Base-by-base conservation (phyloP, 2,329 filamentous ascomycete species). In the Ophiostoma perfectum region DNA sequence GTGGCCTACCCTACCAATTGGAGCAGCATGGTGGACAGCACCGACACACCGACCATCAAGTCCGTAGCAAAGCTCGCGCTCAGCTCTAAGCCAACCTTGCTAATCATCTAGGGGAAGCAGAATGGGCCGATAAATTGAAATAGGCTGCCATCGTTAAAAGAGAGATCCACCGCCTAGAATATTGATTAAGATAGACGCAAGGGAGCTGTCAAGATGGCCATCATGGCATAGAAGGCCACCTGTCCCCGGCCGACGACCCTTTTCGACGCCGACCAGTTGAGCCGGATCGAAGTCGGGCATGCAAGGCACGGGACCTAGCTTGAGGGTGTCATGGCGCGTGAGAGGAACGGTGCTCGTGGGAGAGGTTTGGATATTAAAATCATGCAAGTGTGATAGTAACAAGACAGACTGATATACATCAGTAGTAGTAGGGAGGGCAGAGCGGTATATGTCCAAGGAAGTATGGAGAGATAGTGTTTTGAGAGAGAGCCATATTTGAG, bases 171-270 rank as follows among this genome's bases (percentile, higher is more conserved):
- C 47, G 14, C 47, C 47, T 6, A 49, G 16, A n/a, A 49, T 49
- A 49, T 14, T n/a, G 18, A 49, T 49, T n/a, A 49, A n/a, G 3
- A 55, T 6, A n/a, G 49, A 27, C 5, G 49, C 27, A 9, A 55
- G 49, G 27, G 18, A 55, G n/a, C 11, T 27, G 73, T 39, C 11
- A 58, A 38, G 18, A 18, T 58, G 55, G 27, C 55, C 27, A 58
- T 16, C 55, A 58, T 38, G 27, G 55, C 55, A 4, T 39, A 27
- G 11, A 58, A 58, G 18, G 55, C 55, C 3, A 58, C 55, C 8
- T 36, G 55, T 12, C 11, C 12, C 18, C 36, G 55, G 12, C 27
- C 27, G 27, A 58, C 11, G 14, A 38, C 3, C 27, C 38, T 36
- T 14, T 58, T 36, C 4, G 27, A 58, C 9, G 55, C 36, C 55